Evolutionary conservation across 2,329 filamentous ascomycete species (phyloP), one percentile per base, ranked within the genome.

Genomic region (Botrytis elliptica): DNA sequence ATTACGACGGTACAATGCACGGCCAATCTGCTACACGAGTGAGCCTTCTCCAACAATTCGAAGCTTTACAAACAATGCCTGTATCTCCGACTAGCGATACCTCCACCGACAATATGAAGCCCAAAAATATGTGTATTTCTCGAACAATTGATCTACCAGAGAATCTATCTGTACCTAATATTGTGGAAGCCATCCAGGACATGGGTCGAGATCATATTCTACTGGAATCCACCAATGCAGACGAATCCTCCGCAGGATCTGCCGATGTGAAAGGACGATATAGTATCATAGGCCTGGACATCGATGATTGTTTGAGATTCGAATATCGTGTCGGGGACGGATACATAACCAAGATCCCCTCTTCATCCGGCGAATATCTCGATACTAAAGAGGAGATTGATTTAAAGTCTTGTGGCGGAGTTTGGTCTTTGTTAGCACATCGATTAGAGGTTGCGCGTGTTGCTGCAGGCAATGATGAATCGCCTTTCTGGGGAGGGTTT

Each of bases 221-320:
- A 69, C 82, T 90, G 29, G 90, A 90, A 77, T 90, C 88, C 20
- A 87, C 88, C 2, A 91, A 87, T 77, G 87, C 85, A 12, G 81
- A 81, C 80, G 86, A 82, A 63, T 83, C 81, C 22, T 80, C 83
- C 74, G 84, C 84, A 55, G 82, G 76, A n/a, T 79, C 82, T 2
- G 84, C 86, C 74, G 71, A 85, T 83, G 85, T 87, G 1, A 83
- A 85, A 66, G 92, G 92, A 3, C 85, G 89, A 65, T 93, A 89
- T 80, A 95, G 91, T 79, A 93, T 97, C 76, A 87, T 97, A 70
- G 93, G 90, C 0, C 83, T 94, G 0, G 86, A 90, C 16, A 86
- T 91, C 1, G 85, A 86, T 25, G 82, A 88, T 49, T 86, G 89
- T 0, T 77, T 87, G 75, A 86, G 85, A 10, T 79, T 92, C n/a